phyloP scores from a whole-genome alignment of 177 flowering plant species.

The Vitis hybrid region DNA sequence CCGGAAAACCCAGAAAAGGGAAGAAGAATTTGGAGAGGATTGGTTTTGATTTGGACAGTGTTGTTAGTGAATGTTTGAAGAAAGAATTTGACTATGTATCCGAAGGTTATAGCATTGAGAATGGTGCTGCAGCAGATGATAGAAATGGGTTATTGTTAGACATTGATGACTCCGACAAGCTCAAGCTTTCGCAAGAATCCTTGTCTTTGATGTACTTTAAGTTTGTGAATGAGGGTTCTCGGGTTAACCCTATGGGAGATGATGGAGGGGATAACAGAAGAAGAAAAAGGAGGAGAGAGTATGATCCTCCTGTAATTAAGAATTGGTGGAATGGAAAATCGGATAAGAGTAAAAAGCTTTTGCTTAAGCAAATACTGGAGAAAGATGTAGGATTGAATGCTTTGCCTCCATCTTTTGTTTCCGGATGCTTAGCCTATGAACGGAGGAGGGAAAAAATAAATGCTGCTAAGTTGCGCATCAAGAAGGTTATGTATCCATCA shows the following conservation, averaged over 20 bases:
- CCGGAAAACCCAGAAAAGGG: conserved; percentile 12
- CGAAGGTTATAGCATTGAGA: conserved; percentile 16
- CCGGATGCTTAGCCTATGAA: conserved; percentile 34
- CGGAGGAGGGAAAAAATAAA: conserved; percentile 65
- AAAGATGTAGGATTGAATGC: conserved; percentile 63
- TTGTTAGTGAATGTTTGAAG: conserved; percentile 44
- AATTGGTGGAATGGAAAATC: conserved; percentile 74
- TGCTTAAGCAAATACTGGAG: conserved; percentile 47
- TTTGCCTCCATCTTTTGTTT: conserved; percentile 71
- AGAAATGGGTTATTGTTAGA: conserved; percentile 5
- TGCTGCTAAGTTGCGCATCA: conserved; percentile 68
- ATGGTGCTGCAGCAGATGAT: conserved; percentile 25
- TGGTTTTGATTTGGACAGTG: conserved; percentile 39
- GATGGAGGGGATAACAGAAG: conserved; percentile 12
- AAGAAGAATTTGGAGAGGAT: conserved; percentile 9
- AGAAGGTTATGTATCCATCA: conserved; percentile 42
- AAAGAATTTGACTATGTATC: conserved; percentile 32
- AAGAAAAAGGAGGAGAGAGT: conserved; percentile 23
- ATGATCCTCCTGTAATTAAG: conserved; percentile 16
- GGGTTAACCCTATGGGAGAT: conserved; percentile 15
- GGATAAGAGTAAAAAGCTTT: conserved; percentile 55
- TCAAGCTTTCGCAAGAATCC: conserved; percentile 52
- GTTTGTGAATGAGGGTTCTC: conserved; percentile 25
- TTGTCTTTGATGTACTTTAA: conserved; percentile 43
- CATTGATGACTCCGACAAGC: conserved; percentile 24